Evolutionary conservation across 2,329 filamentous ascomycete species (phyloP), one percentile per base, ranked within the genome.

Genomic region (Raffaelea albimanens): DNA sequence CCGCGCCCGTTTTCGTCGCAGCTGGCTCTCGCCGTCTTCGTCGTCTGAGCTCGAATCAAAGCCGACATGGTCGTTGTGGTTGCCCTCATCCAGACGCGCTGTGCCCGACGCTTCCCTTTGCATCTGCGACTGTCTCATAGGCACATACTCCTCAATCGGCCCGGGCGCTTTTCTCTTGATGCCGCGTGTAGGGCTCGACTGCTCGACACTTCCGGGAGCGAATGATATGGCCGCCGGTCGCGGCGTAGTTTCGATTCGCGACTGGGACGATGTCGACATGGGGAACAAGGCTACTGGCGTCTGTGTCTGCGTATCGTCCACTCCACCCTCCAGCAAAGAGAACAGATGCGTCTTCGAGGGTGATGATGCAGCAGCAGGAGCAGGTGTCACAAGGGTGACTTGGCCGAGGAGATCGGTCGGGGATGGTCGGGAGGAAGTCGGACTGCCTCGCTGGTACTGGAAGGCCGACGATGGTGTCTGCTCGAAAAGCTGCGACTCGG

Each of bases 371-470:
- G 11, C 31, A 2, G 61, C 53, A 39, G 66, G 57, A 2, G 62
- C 59, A 40, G 71, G 71, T 1, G 73, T 67, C 2, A 73, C 75
- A n/a, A n/a, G n/a, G 4, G 72, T 69, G 1, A 65, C 61, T 44
- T 73, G 66, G 21, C 64, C 59, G 14, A 56, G 55, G 11, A 73
- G 68, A 4, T 70, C 55, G 39, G 69, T 63, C 0, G 76, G 76
- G 1, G 76, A 80, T 0, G 76, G 76, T 11, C 76, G 67, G 1
- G 76, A 80, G 1, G 75, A 79, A 0, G 76, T 79, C 19, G 76
- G 76, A 49, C 75, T 80, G 41, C 64, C 48, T 13, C 46, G 65
- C 55, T 76, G 16, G 69, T n/a, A n/a, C n/a, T n/a, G 56, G 1
- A 67, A 73, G 1, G 76, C 78, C 2, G 76, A 78, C 29, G 64